Evolutionary conservation across 129 eudicot species (phyloP).

Genomic region (Escallonia herrerae): DNA sequence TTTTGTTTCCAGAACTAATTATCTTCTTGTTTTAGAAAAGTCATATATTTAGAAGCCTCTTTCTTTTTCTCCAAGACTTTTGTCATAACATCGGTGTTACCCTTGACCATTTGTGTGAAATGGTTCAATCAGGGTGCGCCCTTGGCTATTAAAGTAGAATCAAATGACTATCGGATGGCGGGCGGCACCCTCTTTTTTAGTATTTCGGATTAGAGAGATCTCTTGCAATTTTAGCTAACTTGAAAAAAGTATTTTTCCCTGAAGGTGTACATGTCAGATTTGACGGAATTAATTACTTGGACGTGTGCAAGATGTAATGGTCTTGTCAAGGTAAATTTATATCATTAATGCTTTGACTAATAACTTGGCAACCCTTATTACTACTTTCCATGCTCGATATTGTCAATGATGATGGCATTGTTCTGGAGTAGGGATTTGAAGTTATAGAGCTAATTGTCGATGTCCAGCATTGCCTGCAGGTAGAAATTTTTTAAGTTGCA

Average conservation of each 20-base stretch:
- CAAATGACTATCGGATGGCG: too few relatives aligned
- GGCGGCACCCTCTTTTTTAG: background rate
- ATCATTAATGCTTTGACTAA: background rate
- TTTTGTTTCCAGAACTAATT: too few relatives aligned
- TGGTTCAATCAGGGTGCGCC: too few relatives aligned
- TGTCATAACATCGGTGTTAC: too few relatives aligned
- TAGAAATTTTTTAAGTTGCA: conserved; percentile 4
- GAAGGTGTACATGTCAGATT: conserved; percentile 87
- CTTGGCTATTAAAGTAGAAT: too few relatives aligned
- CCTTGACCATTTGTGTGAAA: too few relatives aligned
- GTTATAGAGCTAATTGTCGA: conserved; percentile 82
- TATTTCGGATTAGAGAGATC: background rate
- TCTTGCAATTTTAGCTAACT: background rate
- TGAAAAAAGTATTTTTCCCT: background rate
- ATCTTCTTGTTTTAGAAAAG: too few relatives aligned
- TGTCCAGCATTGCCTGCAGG: conserved; percentile 88
- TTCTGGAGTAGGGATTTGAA: conserved; percentile 68
- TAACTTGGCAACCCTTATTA: background rate
- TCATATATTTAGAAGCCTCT: too few relatives aligned
- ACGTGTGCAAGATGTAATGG: conserved; percentile 88
- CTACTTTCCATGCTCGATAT: conserved; percentile 3
- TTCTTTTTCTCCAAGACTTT: too few relatives aligned
- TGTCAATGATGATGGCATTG: conserved; percentile 5
- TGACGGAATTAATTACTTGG: conserved; percentile 81
- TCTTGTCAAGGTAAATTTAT: conserved; percentile 52